Evolutionary conservation across 176 grass and related monocot species (phyloP).

Genomic region (Eragrostis nindensis): DNA sequence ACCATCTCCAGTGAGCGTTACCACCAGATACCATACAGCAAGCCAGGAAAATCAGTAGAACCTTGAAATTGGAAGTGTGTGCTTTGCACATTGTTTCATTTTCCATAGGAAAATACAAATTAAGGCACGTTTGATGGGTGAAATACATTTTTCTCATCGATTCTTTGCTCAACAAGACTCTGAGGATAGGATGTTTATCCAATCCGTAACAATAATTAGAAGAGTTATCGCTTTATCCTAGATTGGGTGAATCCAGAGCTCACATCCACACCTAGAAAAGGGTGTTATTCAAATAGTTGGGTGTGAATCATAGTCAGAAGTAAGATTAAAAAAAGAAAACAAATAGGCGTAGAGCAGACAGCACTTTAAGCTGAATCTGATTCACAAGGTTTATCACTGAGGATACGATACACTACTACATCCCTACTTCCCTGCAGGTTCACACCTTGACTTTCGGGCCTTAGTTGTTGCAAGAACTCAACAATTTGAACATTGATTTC

Average conservation of each 20-base stretch:
- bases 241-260: slow-evolving; percentile 4
- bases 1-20: not conserved
- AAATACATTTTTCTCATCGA: too few relatives aligned
- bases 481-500: not conserved
- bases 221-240: not conserved
- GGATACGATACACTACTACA: not conserved
- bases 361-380: slow-evolving; percentile 13
- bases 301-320: slow-evolving; percentile 16
- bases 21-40: not conserved
- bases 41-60: not conserved
- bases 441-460: not conserved
- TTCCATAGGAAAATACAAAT: not conserved
- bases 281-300: slow-evolving; percentile 23
- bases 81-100: not conserved
- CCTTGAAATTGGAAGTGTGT: not conserved
- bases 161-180: too few relatives aligned
- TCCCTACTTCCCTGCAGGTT: not conserved
- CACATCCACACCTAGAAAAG: slow-evolving; percentile 11
- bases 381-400: slow-evolving; percentile 9
- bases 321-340: slow-evolving; percentile 24
- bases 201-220: not conserved
- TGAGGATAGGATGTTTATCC: not conserved
- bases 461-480: slow-evolving; percentile 11
- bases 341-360: not conserved
- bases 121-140: not conserved